Base-by-base conservation (phyloP, 257 asterid species). In the Cynanchum wilfordii region DNA sequence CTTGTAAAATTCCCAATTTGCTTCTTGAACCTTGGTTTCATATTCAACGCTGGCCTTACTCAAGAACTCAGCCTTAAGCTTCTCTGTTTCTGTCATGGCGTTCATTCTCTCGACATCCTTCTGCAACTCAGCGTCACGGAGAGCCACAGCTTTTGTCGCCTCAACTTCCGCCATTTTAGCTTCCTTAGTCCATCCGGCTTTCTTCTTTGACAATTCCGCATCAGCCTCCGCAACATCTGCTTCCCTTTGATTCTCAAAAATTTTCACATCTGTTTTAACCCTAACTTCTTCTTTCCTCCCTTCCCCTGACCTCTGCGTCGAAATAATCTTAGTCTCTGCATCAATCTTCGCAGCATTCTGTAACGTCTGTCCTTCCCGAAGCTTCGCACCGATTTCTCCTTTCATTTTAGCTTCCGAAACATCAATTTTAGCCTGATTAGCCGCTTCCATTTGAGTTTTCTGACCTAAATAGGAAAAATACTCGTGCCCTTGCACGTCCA, bases 331-430 rank as follows among this genome's bases (percentile, higher is more conserved):
- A 1, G 72, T 68, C 45, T 68, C 72, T 2, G 72, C 57, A 30
- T 68, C 72, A 51, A 68, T 68, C 30, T 68, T 68, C 0, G 60
- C 72, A 22, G 60, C 72, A 68, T 68, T 68, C 72, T 68, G 72
- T 7, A 25, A 4, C 17, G 60, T 49, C 30, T 68, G 45, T 8
- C 72, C 72, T 15, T 68, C 27, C 7, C 72, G 56, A 47, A 12
- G 40, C 40, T 68, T 68, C 6, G 72, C 59, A 5, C 72, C 72
- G 7, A 68, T 7, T 4, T 5, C 72, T 20, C 72, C 72, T 15
- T 68, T 49, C 60, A 68, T 68, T 27, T 7, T 68, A 2, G 72
- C 72, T 45, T 68, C 72, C 9, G 72, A 16, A 45, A 68, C 72
- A 49, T 68, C 72, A 2, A 68, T 13, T 15, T 47, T 68, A 15